Percentiles rank a stretch among this genome's conserved stretches.
These are phyloP conservation scores for Paracamarosporium sp. DNA, from an alignment of 2,329 filamentous ascomycete species.

Conservation along the genomic window DNA sequence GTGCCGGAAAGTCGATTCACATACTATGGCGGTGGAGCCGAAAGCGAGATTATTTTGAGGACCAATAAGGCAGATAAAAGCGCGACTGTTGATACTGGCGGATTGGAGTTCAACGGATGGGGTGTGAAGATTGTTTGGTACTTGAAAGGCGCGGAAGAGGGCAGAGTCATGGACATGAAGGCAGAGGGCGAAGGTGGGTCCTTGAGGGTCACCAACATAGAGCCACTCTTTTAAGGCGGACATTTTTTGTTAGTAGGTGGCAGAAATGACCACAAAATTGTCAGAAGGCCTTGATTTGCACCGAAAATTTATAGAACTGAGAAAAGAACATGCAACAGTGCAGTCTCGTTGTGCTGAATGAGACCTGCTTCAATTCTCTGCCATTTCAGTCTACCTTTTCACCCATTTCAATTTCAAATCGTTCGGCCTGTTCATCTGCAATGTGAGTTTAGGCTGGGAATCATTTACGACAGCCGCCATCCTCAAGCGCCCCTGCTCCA, in stretches of 20 bases:
- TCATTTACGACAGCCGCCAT: conserved; percentile 15
- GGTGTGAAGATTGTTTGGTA: conserved; percentile 18
- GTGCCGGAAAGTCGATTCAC: conserved; percentile 29
- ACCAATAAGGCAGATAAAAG: conserved; percentile 13
- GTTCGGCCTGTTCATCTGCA: conserved; percentile 14
- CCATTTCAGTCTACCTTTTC: background rate
- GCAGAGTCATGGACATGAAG: background rate
- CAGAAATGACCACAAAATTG: too few species aligned
- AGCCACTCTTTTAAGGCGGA: background rate
- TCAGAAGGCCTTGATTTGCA: too few species aligned
- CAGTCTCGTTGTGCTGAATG: too few species aligned
- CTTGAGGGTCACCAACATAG: background rate
- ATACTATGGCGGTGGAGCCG: conserved; percentile 30
- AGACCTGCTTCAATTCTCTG: too few species aligned
- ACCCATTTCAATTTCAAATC: conserved; percentile 9
- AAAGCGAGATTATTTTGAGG: conserved; percentile 15
- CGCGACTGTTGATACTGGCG: conserved; percentile 22
- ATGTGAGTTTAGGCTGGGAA: conserved; percentile 12
- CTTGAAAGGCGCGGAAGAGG: conserved; percentile 12
- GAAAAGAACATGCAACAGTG: too few species aligned
- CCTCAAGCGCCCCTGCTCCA: conserved; percentile 7
- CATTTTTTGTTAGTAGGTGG: too few species aligned
- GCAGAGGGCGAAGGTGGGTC: background rate
- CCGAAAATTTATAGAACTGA: too few species aligned
- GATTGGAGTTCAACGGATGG: conserved; percentile 14